phyloP scores from a whole-genome alignment of 2,329 filamentous ascomycete species.

The Ophiostoma tasmaniense region DNA sequence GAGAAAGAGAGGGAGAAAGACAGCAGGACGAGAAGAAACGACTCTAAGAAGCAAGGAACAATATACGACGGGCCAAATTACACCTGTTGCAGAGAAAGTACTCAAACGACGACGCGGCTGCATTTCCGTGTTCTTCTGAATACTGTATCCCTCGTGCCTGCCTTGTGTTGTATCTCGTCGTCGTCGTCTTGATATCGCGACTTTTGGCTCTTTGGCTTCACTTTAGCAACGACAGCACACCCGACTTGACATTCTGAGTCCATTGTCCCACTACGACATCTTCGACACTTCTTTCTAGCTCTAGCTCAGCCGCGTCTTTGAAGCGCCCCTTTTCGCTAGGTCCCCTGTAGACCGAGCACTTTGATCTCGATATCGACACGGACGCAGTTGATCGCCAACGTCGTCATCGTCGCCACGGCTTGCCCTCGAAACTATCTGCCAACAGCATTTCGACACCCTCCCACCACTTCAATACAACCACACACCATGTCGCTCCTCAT shows the following conservation, averaged over 20 bases:
- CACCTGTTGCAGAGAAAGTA: background rate
- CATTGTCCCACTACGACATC: background rate
- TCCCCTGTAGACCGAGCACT: background rate
- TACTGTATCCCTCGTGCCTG: background rate
- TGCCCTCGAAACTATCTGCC: background rate
- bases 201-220: background rate
- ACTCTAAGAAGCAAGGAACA: background rate
- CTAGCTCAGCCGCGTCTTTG: background rate
- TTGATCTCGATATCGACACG: background rate
- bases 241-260: background rate
- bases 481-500: constrained; percentile 12
- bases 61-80: background rate
- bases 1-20: background rate
- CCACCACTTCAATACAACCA: background rate
- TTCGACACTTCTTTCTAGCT: background rate
- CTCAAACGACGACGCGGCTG: background rate
- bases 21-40: background rate
- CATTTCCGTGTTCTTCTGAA: background rate
- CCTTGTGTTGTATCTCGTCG: background rate
- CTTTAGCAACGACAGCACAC: background rate
- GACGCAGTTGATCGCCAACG: background rate
- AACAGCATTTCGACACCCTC: too few species aligned
- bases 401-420: background rate
- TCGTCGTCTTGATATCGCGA: background rate
- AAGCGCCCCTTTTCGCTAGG: constrained; percentile 1